Evolutionary conservation across 2,329 filamentous ascomycete species (phyloP), one percentile per base, ranked within the genome.

Genomic region (Epichloe scottii): DNA sequence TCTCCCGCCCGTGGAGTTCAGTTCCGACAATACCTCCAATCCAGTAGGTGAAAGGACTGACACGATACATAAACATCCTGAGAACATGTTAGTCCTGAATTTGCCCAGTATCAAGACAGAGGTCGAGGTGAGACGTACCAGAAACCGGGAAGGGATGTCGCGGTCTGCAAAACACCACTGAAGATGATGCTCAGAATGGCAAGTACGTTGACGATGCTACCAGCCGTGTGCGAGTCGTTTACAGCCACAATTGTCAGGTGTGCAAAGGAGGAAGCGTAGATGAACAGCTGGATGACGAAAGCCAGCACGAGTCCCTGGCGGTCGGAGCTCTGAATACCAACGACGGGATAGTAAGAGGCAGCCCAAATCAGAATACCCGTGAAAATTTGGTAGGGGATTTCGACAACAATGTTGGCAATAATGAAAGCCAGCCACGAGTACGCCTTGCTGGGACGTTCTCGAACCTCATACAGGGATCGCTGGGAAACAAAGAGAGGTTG

Each of bases 401-500:
- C 86, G 46, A 86, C 84, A 3, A 85, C 49, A 50, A 89, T 78
- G 61, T 87, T 87, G 60, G 82, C 78, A 3, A 84, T 67, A 63
- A 89, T 76, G 66, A 89, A 89, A 0, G 77, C 82, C 57, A 79
- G 75, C 85, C 85, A 89, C 0, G 81, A 86, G 68, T 89, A 90
- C 0, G 81, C 74, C 60, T 87, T 87, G 63, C 76, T 80, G 0
- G 85, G 85, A 1, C 85, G 77, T 65, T 90, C 87, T 46, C 85
- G 82, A 4, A 85, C 84, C 65, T 90, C 86, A 65, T 89, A 90
- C 0, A 90, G 71, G 1, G 81, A 74, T 17, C 87, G 78, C 59
- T 89, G 85, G 0, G 81, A 81, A 56, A 89, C 74, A 58, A 90
- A 90, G 50, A 84, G 79, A 0, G 87, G 86, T 77, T 89, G 87